These are phyloP conservation scores for Penicillium hordei DNA, from an alignment of 2,329 filamentous ascomycete species.

Conservation along the genomic window DNA sequence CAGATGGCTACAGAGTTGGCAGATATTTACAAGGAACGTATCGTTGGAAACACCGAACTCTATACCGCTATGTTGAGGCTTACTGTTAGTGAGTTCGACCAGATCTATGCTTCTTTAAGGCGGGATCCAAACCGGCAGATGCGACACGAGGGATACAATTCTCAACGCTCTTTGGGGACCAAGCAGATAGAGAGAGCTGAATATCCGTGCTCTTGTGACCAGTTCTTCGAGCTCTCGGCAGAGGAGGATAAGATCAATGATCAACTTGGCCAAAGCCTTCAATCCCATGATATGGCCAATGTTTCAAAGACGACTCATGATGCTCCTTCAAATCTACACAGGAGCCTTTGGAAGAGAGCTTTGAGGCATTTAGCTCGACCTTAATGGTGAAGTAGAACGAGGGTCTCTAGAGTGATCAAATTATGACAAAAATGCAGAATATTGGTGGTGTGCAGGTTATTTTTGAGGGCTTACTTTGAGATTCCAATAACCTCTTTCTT, in stretches of 20 bases:
- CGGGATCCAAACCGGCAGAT: not conserved
- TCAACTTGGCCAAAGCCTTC: not conserved
- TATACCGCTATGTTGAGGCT: not conserved
- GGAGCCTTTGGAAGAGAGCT: slow-evolving; percentile 1
- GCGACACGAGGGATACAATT: not conserved
- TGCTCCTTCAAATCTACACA: not conserved
- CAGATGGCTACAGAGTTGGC: not conserved
- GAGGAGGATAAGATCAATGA: not conserved
- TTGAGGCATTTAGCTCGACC: not conserved
- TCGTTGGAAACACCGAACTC: not conserved
- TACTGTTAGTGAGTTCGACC: not conserved
- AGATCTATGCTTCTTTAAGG: not conserved
- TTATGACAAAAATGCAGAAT: not conserved
- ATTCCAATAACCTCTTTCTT: not conserved
- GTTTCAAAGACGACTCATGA: not conserved
- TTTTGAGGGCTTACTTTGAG: not conserved
- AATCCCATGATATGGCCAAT: not conserved
- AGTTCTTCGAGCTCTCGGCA: not conserved
- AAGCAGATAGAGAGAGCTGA: not conserved
- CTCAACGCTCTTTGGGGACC: not conserved
- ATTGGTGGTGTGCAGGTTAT: not conserved
- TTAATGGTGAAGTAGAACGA: not conserved
- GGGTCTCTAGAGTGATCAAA: not conserved
- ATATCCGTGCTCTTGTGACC: not conserved
- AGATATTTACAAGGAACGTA: not conserved